Conservation (phyloP, 768 basidiomycete genomes). For the Collybia sordida region DNA sequence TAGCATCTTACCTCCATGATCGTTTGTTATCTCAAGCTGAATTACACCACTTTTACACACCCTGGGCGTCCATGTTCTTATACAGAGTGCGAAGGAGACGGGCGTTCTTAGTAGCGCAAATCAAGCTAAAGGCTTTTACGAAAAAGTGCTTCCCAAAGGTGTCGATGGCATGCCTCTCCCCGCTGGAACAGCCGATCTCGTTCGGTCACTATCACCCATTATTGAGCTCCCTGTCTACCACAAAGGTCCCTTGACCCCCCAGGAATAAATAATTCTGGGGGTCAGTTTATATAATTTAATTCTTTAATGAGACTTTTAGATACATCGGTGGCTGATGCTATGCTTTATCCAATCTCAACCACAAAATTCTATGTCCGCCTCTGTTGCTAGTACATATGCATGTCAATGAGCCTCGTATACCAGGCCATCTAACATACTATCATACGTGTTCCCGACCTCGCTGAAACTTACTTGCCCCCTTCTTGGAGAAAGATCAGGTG, state of each 20-base stretch:
- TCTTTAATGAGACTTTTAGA: no score
- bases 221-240: slow-evolving; percentile 72
- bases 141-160: slow-evolving; percentile 78
- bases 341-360: no score
- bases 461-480: no score
- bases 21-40: no score
- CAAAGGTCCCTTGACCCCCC: slow-evolving; percentile 73
- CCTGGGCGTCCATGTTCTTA: slow-evolving; percentile 81
- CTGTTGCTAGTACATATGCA: no score
- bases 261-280: slow-evolving; percentile 58
- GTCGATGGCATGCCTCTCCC: slow-evolving; percentile 89
- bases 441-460: no score
- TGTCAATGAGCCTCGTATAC: no score
- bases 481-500: no score
- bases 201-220: slow-evolving; percentile 58
- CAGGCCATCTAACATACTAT: no score
- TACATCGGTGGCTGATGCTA: no score
- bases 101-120: slow-evolving; percentile 55
- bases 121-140: slow-evolving; percentile 67
- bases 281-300: no score
- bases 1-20: background rate
- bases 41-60: slow-evolving; percentile 28
- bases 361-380: no score
- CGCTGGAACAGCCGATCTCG: slow-evolving; percentile 79
- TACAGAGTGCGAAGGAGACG: slow-evolving; percentile 89